Conservation (phyloP, 306 rosid species). For the Alnus glutinosa region DNA sequence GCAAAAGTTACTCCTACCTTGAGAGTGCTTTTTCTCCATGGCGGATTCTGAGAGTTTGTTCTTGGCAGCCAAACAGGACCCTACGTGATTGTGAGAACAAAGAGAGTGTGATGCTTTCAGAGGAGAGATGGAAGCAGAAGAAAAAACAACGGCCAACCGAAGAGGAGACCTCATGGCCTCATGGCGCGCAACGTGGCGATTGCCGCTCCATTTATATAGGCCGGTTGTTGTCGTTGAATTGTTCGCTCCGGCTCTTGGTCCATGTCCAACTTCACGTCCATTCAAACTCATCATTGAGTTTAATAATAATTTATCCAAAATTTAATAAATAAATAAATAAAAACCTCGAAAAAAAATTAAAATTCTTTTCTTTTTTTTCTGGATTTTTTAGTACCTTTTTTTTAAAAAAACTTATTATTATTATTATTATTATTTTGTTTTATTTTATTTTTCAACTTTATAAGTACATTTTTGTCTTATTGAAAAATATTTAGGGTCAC, state of each 20-base stretch:
- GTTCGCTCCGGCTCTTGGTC: not conserved
- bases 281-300: no score
- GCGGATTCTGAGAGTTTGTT: not conserved
- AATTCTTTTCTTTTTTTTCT: no score
- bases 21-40: conserved; percentile 23
- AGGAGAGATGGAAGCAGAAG: not conserved
- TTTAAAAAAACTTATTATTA: no score
- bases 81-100: not conserved
- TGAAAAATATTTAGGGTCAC: no score
- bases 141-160: not conserved
- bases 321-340: no score
- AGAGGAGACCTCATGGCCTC: conserved; percentile 16
- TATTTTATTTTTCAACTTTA: no score
- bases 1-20: conserved; percentile 15
- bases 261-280: no score
- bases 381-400: no score
- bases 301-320: no score
- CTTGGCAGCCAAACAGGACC: not conserved
- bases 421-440: no score
- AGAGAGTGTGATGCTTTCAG: conserved; percentile 6
- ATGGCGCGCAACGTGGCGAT: conserved; percentile 43
- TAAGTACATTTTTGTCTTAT: no score
- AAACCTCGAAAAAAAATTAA: no score
- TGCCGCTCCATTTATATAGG: not conserved
- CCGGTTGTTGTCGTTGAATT: not conserved